Evolutionary conservation across 2,329 filamentous ascomycete genomes (phyloP), one percentile per base, ranked within the genome.

Genomic region (Colletotrichum sublineola): DNA sequence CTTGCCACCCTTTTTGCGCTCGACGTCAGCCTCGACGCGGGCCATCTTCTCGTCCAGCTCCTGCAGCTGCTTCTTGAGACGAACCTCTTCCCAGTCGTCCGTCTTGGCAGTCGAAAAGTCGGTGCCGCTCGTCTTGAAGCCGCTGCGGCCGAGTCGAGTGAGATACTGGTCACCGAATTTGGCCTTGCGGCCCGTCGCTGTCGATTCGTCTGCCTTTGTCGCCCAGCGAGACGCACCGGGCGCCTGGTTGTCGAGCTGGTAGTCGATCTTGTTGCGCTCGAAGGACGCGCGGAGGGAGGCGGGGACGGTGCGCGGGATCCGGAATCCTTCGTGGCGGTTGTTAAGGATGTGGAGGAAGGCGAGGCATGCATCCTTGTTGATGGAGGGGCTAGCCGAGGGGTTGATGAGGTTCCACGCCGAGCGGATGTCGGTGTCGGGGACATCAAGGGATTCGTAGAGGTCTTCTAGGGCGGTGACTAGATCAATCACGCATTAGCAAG

Each of bases 161-260:
- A 99, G 89, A 83, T 98, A 99, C 75, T 97, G 94, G 81, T 99
- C 96, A 75, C 96, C 96, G 79, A 99, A 99, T 84, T 97, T 98
- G 77, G 95, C 93, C 84, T 99, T 99, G 79, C 94, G 93, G 70
- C 96, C 95, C 0, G 94, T 96, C 46, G 89, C 84, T 0, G 96
- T 98, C 75, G 89, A 89, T 63, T 97, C 94, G 79, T 95, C 93
- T 60, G 92, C 90, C 74, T 92, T 90, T 73, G 90, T 89, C 2
- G 93, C 94, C 93, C 95, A 97, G 77, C 92, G 91, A 73, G 93
- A 93, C 2, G 86, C 84, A n/a, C 86, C 83, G 44, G 87, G 86
- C 68, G 88, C 86, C 74, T 93, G 89, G 78, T 93, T 92, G 81
- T 97, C 94, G 73, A 98, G 81, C 79, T 97, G 94, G 84, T 98